Evolutionary conservation across 2,329 filamentous ascomycete genomes (phyloP), one percentile per base, ranked within the genome.

Genomic region (Malbranchea zuffiana): DNA sequence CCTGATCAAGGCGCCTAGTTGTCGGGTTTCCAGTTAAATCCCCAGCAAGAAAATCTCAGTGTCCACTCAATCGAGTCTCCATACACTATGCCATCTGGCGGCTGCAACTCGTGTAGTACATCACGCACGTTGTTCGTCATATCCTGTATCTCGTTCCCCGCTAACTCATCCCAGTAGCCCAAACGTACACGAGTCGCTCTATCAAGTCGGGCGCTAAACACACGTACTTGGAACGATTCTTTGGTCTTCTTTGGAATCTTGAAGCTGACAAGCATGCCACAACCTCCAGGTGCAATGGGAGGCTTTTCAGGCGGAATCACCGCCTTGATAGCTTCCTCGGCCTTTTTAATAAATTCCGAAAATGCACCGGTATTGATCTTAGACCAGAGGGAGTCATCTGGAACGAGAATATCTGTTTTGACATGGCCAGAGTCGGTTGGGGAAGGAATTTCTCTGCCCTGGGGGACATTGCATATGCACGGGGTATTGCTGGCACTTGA

Each of bases 241-340:
- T 26, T 13, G 24, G 24, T 26, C 13, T 26, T 13, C 13, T 13
- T 26, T 26, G 24, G 24, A 13, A 26, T 26, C 24, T 26, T 11
- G 24, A 26, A 26, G n/a, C 24, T 26, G 24, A 13, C 24, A 26
- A 26, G n/a, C 13, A 26, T 26, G 24, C 24, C 24, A 26, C 24
- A 26, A 26, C 24, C 24, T 26, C 24, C 24, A 26, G 24, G 24
- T 13, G 24, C 24, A 26, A 26, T 26, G 13, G 24, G 24, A 26
- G 24, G 24, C 24, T 26, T 26, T 13, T 26, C 24, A 26, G 24
- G 24, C 24, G 24, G 24, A 26, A 26, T 26, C 24, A 26, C 24
- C 24, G 24, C 24, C 24, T 26, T 13, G 24, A 26, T 26, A 26
- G 24, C 24, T 26, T 26, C 24, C n/a, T 11, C 13, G 24, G 13